Percentiles rank a stretch among this genome's conserved stretches.
Evolutionary conservation across 2,329 filamentous ascomycete species (phyloP).

Genomic region (Coleophoma cylindrospora): DNA sequence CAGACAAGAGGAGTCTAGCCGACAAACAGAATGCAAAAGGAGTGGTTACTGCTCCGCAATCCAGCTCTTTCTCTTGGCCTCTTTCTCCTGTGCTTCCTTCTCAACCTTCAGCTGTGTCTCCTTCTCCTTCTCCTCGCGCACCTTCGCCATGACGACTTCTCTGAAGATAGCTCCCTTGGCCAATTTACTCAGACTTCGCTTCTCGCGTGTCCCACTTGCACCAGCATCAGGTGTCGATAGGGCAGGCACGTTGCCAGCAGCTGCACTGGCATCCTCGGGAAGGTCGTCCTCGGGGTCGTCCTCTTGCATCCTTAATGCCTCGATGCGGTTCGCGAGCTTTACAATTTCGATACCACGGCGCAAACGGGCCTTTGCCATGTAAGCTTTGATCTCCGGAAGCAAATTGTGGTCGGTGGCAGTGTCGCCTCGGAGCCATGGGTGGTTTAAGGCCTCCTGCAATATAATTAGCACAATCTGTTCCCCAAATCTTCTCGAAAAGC

Average conservation of each 20-base stretch:
- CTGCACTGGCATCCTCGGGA: conserved; percentile 50
- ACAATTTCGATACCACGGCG: conserved; percentile 92
- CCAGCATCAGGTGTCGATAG: conserved; percentile 10
- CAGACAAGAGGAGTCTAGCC: not conserved
- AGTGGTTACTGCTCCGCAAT: not conserved
- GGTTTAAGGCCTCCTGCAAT: conserved; percentile 65
- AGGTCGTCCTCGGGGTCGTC: conserved; percentile 71
- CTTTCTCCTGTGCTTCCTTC: conserved; percentile 23
- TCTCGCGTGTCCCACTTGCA: conserved; percentile 19
- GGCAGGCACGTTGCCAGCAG: conserved; percentile 40
- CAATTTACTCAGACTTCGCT: conserved; percentile 41
- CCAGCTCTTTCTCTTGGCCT: conserved; percentile 16
- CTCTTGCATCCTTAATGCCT: conserved; percentile 88
- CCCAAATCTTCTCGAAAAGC: not conserved
- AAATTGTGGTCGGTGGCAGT: conserved; percentile 94
- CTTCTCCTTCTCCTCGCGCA: conserved; percentile 83
- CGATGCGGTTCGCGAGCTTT: conserved; percentile 93
- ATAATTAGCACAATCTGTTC: conserved; percentile 7
- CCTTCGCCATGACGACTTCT: conserved; percentile 91
- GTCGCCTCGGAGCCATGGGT: conserved; percentile 87
- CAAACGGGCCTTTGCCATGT: conserved; percentile 86
- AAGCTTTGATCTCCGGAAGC: conserved; percentile 92
- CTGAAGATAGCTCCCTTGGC: conserved; percentile 76
- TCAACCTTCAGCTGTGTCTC: conserved; percentile 67
- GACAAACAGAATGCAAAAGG: not conserved